A percentile compares a stretch with the other conserved stretches of the same genome.
phyloP scores from a whole-genome alignment of 2,329 filamentous ascomycete species.

The Colletotrichum chlorophyti region DNA sequence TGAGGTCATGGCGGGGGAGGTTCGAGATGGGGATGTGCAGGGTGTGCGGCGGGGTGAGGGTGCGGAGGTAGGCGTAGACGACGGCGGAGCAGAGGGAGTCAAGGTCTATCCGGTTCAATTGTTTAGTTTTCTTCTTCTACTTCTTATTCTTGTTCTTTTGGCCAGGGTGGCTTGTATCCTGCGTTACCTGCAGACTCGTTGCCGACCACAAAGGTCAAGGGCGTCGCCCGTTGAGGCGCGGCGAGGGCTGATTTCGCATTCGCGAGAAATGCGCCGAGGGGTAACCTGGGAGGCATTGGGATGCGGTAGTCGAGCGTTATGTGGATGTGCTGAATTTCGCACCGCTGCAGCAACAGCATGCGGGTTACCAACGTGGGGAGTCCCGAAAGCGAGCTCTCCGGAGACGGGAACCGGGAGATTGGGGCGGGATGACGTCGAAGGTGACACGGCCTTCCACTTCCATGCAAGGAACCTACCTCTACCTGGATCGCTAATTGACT shows the following conservation, averaged over 20 bases:
- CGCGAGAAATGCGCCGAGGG: constrained; percentile 58
- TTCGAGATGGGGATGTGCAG: constrained; percentile 78
- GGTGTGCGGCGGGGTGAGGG: constrained; percentile 57
- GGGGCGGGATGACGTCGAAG: constrained; percentile 25
- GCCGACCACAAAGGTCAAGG: constrained; percentile 68
- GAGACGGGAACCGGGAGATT: too few species aligned
- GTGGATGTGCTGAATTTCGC: too few species aligned
- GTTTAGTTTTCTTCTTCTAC: background rate
- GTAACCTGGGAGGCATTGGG: constrained; percentile 41
- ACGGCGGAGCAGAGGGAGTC: constrained; percentile 81
- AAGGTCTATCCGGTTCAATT: constrained; percentile 63
- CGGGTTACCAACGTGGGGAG: background rate
- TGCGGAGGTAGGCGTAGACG: constrained; percentile 76
- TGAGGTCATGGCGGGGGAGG: constrained; percentile 70
- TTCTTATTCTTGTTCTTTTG: background rate
- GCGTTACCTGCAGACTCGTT: constrained; percentile 72
- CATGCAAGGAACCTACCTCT: too few species aligned
- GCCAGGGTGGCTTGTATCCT: background rate
- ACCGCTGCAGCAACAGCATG: too few species aligned
- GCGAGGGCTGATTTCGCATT: constrained; percentile 55
- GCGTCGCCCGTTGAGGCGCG: constrained; percentile 50
- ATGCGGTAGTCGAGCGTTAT: background rate
- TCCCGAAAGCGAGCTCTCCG: too few species aligned
- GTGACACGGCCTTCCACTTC: background rate
- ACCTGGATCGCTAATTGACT: constrained; percentile 4